These are phyloP conservation scores for Dryas drummondii DNA, from an alignment of 306 rosid genomes.

Conservation along the genomic window DNA sequence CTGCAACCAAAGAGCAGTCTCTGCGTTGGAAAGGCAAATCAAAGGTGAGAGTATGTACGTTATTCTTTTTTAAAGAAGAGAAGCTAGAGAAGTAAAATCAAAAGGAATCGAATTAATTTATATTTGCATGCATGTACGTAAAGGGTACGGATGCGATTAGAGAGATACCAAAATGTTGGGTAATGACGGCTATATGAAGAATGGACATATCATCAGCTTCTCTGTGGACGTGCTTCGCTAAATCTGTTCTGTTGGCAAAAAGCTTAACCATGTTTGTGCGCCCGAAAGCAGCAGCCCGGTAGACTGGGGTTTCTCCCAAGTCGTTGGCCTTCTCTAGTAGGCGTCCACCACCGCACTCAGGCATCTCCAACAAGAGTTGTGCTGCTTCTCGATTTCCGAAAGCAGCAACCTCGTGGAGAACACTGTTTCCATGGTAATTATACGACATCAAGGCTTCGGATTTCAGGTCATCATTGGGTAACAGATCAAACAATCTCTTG, in stretches of 20 bases:
- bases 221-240: background rate
- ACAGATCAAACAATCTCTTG: background rate
- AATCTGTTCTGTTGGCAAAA: background rate
- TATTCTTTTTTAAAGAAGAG: no score
- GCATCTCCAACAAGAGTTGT: background rate
- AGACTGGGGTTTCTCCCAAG: conserved; percentile 26
- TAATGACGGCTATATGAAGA: conserved; percentile 17
- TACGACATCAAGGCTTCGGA: background rate
- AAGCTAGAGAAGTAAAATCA: no score
- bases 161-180: background rate
- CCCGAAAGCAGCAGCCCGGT: conserved; percentile 17
- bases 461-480: background rate
- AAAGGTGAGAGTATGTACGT: no score
- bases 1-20: conserved; percentile 14
- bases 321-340: background rate
- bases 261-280: background rate
- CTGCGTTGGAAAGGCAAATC: background rate
- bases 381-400: conserved; percentile 13
- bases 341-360: background rate
- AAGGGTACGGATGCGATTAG: no score
- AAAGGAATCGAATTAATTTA: no score
- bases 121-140: no score
- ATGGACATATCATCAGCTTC: background rate
- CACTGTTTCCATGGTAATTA: background rate
- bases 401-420: conserved; percentile 16